Percentiles rank a stretch among this genome's conserved stretches.
Evolutionary conservation across 345 rosid genomes (phyloP).

Genomic region (Crucihimalaya himalaica): DNA sequence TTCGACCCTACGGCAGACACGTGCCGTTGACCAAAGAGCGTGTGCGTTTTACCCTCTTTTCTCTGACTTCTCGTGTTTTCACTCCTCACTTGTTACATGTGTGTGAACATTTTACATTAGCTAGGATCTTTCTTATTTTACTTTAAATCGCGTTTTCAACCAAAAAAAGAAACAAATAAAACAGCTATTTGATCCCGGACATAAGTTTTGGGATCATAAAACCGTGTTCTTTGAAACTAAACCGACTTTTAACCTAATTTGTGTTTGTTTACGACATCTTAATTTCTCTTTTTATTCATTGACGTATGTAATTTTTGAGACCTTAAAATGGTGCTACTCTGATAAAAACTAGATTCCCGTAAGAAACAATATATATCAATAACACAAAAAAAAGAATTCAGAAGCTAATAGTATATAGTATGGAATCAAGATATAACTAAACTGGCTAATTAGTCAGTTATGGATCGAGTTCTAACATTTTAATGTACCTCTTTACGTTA

Average conservation of each 20-base stretch:
- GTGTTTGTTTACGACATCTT: neutral
- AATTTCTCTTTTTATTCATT: neutral
- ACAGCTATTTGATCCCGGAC: too few relatives aligned
- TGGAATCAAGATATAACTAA: neutral
- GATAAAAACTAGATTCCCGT: neutral
- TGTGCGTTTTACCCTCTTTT: slow-evolving; percentile 5
- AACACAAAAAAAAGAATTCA: neutral
- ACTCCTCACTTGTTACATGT: neutral
- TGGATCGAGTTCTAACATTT: neutral
- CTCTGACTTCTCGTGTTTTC: neutral
- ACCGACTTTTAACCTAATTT: slow-evolving; percentile 13
- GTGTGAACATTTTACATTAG: slow-evolving; percentile 22
- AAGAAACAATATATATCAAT: neutral
- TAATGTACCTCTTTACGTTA: neutral
- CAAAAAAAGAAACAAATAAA: too few relatives aligned
- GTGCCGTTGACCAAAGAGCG: slow-evolving; percentile 18
- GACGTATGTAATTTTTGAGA: neutral
- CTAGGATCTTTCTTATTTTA: slow-evolving; percentile 10
- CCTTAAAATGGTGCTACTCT: neutral
- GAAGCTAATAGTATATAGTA: neutral
- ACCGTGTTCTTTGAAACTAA: too few relatives aligned
- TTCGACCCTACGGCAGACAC: neutral
- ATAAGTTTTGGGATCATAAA: too few relatives aligned
- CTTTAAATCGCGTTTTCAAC: too few relatives aligned
- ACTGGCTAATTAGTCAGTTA: neutral